Conservation (phyloP, 306 rosid species). For the Sechiopsis laciniata region DNA sequence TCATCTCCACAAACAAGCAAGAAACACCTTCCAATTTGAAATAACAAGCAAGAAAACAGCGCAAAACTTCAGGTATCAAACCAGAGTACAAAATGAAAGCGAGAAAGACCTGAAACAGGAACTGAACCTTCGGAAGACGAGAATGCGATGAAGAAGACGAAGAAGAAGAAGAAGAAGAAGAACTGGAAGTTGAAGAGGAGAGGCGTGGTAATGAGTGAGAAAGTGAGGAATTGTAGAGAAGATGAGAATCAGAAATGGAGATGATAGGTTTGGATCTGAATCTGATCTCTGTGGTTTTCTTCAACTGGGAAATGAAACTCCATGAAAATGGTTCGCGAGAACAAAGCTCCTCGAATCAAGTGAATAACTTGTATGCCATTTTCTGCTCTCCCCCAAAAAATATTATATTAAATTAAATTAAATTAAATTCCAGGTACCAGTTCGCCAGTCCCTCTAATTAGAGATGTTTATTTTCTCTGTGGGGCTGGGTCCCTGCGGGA, state of each 20-base stretch:
- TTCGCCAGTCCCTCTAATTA: slow-evolving; percentile 45
- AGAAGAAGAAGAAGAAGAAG: slow-evolving; percentile 7
- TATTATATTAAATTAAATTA: background rate
- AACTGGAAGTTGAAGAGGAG: slow-evolving; percentile 24
- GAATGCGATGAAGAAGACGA: slow-evolving; percentile 25
- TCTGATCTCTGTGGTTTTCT: slow-evolving; percentile 22
- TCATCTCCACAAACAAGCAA: background rate
- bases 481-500: no score
- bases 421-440: slow-evolving; percentile 31
- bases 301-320: slow-evolving; percentile 29
- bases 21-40: background rate
- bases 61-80: background rate
- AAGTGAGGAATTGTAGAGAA: slow-evolving; percentile 23
- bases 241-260: slow-evolving; percentile 18
- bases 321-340: slow-evolving; percentile 31
- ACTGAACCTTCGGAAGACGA: no score
- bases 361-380: slow-evolving; percentile 60
- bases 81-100: slow-evolving; percentile 11
- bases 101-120: slow-evolving; percentile 43
- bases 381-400: slow-evolving; percentile 31
- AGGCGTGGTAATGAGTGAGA: slow-evolving; percentile 26
- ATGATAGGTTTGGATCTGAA: slow-evolving; percentile 25
- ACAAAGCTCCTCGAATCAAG: slow-evolving; percentile 69
- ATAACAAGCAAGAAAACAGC: slow-evolving; percentile 9
- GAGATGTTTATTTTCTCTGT: no score